phyloP scores from a whole-genome alignment of 2,329 filamentous ascomycete genomes.

The Leptoxyphium fumago region DNA sequence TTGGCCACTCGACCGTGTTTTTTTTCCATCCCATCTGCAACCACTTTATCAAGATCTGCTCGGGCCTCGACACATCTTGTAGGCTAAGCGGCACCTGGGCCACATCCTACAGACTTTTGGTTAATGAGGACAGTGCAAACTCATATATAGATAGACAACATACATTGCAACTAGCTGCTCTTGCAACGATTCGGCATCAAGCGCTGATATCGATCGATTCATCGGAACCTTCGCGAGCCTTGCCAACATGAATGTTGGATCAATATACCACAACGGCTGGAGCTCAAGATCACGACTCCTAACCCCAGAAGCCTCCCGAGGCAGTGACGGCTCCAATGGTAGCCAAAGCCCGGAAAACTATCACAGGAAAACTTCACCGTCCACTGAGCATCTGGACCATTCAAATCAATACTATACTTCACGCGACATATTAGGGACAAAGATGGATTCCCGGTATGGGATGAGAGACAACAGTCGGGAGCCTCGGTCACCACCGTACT shows the following conservation, averaged over 20 bases:
- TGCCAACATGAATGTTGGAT: neutral
- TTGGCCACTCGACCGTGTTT: too few relatives aligned
- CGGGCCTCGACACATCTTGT: too few relatives aligned
- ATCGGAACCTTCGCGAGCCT: neutral
- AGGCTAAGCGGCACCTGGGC: too few relatives aligned
- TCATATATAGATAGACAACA: too few relatives aligned
- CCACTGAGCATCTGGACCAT: slow-evolving; percentile 2
- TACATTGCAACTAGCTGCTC: too few relatives aligned
- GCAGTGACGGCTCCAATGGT: slow-evolving; percentile 14
- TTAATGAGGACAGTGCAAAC: too few relatives aligned
- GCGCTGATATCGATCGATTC: too few relatives aligned
- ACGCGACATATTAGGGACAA: slow-evolving; percentile 1
- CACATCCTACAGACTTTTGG: too few relatives aligned
- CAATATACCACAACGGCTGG: neutral
- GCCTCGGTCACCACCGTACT: slow-evolving; percentile 18
- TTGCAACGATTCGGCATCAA: too few relatives aligned
- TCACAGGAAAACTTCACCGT: neutral
- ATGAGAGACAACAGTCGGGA: slow-evolving; percentile 7
- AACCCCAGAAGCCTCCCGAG: slow-evolving; percentile 17
- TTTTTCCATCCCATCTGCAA: too few relatives aligned
- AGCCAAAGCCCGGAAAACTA: slow-evolving; percentile 4
- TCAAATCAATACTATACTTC: slow-evolving; percentile 3
- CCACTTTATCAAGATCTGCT: too few relatives aligned
- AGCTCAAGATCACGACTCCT: slow-evolving; percentile 10
- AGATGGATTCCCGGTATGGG: slow-evolving; percentile 3